phyloP scores from a whole-genome alignment of 139 green algal species.

The Chlorella sorokiniana region DNA sequence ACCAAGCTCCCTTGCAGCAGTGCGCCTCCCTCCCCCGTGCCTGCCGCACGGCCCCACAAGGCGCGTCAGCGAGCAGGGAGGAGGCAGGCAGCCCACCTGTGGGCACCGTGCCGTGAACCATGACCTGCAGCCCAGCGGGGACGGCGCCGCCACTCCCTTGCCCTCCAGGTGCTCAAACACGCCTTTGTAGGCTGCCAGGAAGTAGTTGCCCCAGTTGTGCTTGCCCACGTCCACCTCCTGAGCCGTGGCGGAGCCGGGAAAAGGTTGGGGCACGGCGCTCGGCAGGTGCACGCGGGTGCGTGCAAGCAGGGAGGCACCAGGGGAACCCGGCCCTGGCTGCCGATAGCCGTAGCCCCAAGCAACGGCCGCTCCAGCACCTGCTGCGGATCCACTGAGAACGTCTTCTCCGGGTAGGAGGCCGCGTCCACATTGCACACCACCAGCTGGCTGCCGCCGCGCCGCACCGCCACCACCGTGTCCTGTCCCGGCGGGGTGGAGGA shows the following conservation, averaged over 20 bases:
- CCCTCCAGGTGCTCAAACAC: constrained; percentile 69
- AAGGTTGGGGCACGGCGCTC: no score
- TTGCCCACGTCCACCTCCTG: constrained; percentile 81
- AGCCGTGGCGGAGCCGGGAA: no score
- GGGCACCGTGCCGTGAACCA: constrained; percentile 84
- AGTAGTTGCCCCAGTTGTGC: constrained; percentile 95
- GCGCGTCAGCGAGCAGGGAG: no score
- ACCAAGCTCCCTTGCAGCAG: no score
- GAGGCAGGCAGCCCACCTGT: constrained; percentile 1
- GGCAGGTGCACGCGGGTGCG: no score
- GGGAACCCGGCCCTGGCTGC: no score
- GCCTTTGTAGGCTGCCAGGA: constrained; percentile 90
- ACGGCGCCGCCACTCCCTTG: constrained; percentile 44
- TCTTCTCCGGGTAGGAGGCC: constrained; percentile 70
- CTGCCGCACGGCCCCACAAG: no score
- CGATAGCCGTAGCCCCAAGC: not conserved
- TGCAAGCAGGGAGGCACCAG: no score
- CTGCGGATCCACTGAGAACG: constrained; percentile 78
- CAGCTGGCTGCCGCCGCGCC: constrained; percentile 64
- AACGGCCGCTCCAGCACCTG: constrained; percentile 47
- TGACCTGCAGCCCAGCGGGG: constrained; percentile 74
- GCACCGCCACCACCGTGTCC: constrained; percentile 46
- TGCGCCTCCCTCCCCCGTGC: no score
- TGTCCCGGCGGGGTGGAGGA: not conserved
- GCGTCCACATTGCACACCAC: constrained; percentile 77